Evolutionary conservation across 306 rosid genomes (phyloP).

Genomic region (Vigna reflexopilosa): DNA sequence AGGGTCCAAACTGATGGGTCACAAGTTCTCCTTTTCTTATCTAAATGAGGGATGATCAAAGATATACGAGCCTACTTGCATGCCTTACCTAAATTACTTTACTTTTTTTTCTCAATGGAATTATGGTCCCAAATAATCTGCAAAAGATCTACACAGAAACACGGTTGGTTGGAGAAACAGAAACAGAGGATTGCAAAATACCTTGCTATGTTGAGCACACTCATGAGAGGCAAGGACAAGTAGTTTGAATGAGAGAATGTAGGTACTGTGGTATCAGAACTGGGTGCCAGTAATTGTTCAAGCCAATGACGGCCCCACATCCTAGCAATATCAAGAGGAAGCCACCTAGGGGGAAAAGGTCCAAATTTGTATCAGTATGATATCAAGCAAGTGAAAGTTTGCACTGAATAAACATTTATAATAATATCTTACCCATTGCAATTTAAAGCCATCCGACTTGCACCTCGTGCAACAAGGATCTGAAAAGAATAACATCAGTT

Average conservation of each 20-base stretch:
- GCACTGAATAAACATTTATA: constrained; percentile 14
- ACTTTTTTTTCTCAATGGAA: background rate
- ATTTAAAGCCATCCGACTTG: constrained; percentile 78
- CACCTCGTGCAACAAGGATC: constrained; percentile 95
- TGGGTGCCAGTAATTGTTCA: constrained; percentile 80
- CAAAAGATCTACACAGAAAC: background rate
- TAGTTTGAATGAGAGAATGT: constrained; percentile 71
- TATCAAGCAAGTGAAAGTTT: constrained; percentile 24
- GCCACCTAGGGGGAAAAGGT: constrained; percentile 68
- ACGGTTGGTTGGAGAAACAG: constrained; percentile 4
- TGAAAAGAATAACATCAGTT: constrained; percentile 49
- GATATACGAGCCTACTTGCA: background rate
- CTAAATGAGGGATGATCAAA: background rate
- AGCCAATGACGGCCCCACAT: constrained; percentile 99
- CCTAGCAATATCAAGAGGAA: constrained; percentile 95
- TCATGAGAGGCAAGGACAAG: constrained; percentile 92
- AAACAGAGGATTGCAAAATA: constrained; percentile 48
- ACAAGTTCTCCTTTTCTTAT: constrained; percentile 22
- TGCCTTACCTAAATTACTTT: constrained; percentile 5
- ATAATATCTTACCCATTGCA: constrained; percentile 81
- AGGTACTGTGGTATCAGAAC: constrained; percentile 68
- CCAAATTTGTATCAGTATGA: constrained; percentile 27
- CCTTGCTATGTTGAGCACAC: constrained; percentile 93
- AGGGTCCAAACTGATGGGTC: constrained; percentile 3
- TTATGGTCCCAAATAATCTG: background rate